Evolutionary conservation across 352 stramenopile species (phyloP).

Genomic region (Phytophthora pseudosyringae): DNA sequence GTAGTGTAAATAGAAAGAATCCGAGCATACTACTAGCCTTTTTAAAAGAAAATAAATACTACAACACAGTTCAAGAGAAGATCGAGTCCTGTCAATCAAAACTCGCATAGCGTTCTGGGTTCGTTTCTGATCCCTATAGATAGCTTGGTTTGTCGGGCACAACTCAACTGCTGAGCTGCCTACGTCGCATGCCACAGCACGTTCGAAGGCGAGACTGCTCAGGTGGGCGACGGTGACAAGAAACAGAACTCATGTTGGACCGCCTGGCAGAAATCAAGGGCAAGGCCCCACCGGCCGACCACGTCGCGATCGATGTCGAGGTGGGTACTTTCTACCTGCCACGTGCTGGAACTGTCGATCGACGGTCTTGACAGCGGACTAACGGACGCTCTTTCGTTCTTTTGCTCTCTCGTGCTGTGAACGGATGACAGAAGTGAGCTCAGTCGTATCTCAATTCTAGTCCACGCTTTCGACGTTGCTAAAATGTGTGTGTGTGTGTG

Average conservation of each 20-base stretch:
- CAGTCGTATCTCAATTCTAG: too few relatives aligned
- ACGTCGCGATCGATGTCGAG: constrained; percentile 73
- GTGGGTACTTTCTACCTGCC: constrained; percentile 32
- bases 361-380: not conserved
- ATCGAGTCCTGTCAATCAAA: constrained; percentile 5
- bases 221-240: not conserved
- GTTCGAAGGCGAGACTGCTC: not conserved
- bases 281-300: constrained; percentile 23
- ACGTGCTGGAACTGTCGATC: too few relatives aligned
- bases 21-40: not conserved
- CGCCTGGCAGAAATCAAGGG: constrained; percentile 79
- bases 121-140: constrained; percentile 1
- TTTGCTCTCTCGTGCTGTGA: not conserved
- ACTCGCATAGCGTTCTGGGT: too few relatives aligned
- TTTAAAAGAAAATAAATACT: not conserved
- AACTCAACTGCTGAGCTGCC: not conserved
- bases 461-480: too few relatives aligned
- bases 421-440: constrained; percentile 4
- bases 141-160: not conserved
- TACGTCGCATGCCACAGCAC: not conserved
- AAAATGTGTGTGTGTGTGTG: not conserved
- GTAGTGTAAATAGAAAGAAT: constrained; percentile 1
- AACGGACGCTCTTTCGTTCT: not conserved
- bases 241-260: constrained; percentile 56
- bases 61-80: not conserved